Conservation (phyloP, 2,329 filamentous ascomycete genomes). For the Arthrobotrys musiformis region DNA sequence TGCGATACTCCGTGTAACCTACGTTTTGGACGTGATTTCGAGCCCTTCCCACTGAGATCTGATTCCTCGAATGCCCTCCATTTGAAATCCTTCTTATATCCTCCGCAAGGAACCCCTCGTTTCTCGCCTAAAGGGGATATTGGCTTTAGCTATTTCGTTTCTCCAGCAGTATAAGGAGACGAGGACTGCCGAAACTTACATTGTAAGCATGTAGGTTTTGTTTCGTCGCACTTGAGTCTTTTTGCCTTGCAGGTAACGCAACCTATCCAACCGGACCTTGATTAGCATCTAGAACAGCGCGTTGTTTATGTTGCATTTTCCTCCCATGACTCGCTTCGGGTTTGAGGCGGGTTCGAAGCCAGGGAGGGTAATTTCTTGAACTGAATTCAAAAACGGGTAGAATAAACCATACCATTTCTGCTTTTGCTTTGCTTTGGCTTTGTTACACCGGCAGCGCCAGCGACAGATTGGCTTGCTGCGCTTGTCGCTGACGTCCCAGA, state of each 20-base stretch:
- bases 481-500: conserved; percentile 22
- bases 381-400: conserved; percentile 12
- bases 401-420: conserved; percentile 71
- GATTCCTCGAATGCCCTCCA: conserved; percentile 77
- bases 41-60: conserved; percentile 66
- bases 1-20: conserved; percentile 23
- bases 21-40: conserved; percentile 59
- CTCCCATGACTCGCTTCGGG: conserved; percentile 21
- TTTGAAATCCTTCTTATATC: conserved; percentile 80
- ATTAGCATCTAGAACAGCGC: conserved; percentile 19
- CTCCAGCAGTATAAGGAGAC: background rate
- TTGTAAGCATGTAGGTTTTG: conserved; percentile 75
- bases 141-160: background rate
- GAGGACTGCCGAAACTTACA: conserved; percentile 62
- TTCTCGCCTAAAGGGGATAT: conserved; percentile 63
- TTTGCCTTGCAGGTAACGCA: conserved; percentile 80
- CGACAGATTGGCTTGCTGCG: conserved; percentile 28
- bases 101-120: conserved; percentile 74
- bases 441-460: conserved; percentile 57
- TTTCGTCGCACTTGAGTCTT: conserved; percentile 78
- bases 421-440: conserved; percentile 80
- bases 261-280: conserved; percentile 64
- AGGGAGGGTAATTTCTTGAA: conserved; percentile 13
- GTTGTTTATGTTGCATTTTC: conserved; percentile 49
- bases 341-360: conserved; percentile 9